Conservation (phyloP, 1,284 basidiomycete genomes). For the Golubevia pallescens region DNA sequence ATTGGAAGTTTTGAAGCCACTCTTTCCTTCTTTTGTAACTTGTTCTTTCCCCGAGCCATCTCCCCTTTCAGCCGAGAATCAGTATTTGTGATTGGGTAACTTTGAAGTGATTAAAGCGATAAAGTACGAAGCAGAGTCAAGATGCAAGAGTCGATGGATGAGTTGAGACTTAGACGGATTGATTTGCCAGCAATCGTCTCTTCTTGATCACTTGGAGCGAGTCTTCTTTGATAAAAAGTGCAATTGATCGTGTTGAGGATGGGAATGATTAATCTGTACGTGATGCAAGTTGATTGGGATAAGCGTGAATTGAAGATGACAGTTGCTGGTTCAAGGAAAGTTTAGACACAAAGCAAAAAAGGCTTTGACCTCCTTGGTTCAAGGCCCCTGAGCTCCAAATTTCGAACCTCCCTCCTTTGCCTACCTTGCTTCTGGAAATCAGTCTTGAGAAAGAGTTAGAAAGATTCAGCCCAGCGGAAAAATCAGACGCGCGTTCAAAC, state of each 20-base stretch:
- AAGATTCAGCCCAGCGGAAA: too few relatives aligned
- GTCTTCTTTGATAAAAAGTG: constrained; percentile 11
- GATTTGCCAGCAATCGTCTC: too few relatives aligned
- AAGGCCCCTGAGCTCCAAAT: too few relatives aligned
- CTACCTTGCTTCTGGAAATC: too few relatives aligned
- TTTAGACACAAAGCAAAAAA: not conserved
- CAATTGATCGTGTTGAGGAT: not conserved
- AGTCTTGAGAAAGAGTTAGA: too few relatives aligned
- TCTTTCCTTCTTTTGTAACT: constrained; percentile 3
- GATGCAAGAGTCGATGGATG: not conserved
- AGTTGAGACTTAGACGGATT: constrained; percentile 2
- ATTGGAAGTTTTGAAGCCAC: not conserved
- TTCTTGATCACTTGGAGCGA: constrained; percentile 16
- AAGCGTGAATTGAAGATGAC: not conserved
- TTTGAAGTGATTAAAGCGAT: not conserved
- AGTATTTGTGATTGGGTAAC: too few relatives aligned
- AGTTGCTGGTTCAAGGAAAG: not conserved
- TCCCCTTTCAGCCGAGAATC: too few relatives aligned
- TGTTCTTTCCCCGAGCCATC: constrained; percentile 8
- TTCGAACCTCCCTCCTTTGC: too few relatives aligned
- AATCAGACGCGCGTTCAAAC: too few relatives aligned
- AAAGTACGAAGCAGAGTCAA: not conserved
- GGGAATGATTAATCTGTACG: constrained; percentile 1
- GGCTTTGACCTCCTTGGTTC: too few relatives aligned
- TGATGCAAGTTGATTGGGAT: not conserved